Percentiles rank a stretch among this genome's conserved stretches.
These are phyloP conservation scores for Serendipita sp. DNA, from an alignment of 768 basidiomycete genomes.

Conservation along the genomic window DNA sequence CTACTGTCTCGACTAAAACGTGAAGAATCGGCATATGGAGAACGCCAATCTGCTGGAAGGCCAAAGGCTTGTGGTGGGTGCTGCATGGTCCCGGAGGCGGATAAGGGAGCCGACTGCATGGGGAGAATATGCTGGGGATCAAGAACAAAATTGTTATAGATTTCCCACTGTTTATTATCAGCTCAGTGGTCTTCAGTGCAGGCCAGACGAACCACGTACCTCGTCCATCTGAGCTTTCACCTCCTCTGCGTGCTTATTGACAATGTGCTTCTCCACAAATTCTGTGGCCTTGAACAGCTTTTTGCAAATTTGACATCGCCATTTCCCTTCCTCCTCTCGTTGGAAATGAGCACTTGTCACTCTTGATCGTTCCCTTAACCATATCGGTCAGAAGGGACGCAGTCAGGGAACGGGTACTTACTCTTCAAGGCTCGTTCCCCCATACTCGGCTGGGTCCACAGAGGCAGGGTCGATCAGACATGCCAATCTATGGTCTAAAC, in stretches of 20 bases:
- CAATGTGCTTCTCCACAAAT: conserved; percentile 95
- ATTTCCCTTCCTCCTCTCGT: conserved; percentile 94
- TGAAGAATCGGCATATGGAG: conserved; percentile 7
- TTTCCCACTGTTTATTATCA: conserved; percentile 40
- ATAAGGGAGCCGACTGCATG: conserved; percentile 59
- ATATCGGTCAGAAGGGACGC: conserved; percentile 7
- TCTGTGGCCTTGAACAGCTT: conserved; percentile 96
- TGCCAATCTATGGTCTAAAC: conserved; percentile 73
- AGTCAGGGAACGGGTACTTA: conserved; percentile 26
- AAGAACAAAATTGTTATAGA: conserved; percentile 91
- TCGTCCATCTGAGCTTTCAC: conserved; percentile 63
- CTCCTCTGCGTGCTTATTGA: conserved; percentile 82
- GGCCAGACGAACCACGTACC: conserved; percentile 28
- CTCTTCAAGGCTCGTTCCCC: conserved; percentile 83
- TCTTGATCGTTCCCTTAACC: conserved; percentile 59
- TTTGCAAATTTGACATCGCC: conserved; percentile 88
- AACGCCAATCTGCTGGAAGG: conserved; percentile 27
- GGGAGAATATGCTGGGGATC: conserved; percentile 89
- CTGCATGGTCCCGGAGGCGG: conserved; percentile 47
- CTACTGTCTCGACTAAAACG: conserved; percentile 20
- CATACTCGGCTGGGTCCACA: conserved; percentile 76
- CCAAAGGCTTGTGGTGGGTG: conserved; percentile 79
- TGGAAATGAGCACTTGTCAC: conserved; percentile 69
- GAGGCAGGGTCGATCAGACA: conserved; percentile 61
- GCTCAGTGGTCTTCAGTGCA: not conserved